Evolutionary conservation across 1,284 basidiomycete species (phyloP).

Genomic region (Inonotus hispidus): DNA sequence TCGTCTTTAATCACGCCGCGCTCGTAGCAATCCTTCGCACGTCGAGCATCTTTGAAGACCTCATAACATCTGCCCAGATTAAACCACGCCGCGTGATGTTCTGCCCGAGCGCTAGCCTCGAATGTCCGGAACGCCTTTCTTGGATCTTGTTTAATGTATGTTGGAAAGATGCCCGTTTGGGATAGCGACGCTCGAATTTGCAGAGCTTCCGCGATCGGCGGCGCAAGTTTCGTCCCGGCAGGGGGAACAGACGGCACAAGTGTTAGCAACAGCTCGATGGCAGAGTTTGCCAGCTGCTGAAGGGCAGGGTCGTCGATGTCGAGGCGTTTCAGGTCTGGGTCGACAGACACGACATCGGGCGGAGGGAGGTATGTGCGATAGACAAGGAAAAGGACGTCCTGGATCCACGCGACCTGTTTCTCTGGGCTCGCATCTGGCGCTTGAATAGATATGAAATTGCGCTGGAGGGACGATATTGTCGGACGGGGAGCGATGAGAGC

Average conservation of each 20-base stretch:
- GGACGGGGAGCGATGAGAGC: constrained; percentile 63
- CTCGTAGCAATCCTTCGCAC: constrained; percentile 81
- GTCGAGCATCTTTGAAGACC: constrained; percentile 65
- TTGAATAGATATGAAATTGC: constrained; percentile 42
- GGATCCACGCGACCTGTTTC: constrained; percentile 68
- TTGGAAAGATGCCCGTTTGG: constrained; percentile 62
- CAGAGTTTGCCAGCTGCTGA: constrained; percentile 55
- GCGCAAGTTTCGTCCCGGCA: constrained; percentile 32
- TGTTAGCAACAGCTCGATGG: constrained; percentile 56
- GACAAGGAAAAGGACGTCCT: constrained; percentile 75
- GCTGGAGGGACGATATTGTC: constrained; percentile 45
- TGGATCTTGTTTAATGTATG: constrained; percentile 59
- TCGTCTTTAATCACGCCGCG: constrained; percentile 70
- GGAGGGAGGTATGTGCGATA: constrained; percentile 41
- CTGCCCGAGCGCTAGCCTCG: constrained; percentile 71
- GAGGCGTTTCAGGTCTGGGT: constrained; percentile 39
- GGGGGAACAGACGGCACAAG: constrained; percentile 34
- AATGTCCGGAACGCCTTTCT: constrained; percentile 84
- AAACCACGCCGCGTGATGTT: constrained; percentile 79
- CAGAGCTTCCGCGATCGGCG: constrained; percentile 64
- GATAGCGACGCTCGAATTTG: constrained; percentile 71
- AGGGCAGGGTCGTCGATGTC: constrained; percentile 60
- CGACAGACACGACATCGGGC: constrained; percentile 36
- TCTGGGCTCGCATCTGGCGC: constrained; percentile 49
- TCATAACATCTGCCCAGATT: constrained; percentile 88